Conservation (phyloP, 2,329 filamentous ascomycete species). For the Fonsecaea multimorphosa region DNA sequence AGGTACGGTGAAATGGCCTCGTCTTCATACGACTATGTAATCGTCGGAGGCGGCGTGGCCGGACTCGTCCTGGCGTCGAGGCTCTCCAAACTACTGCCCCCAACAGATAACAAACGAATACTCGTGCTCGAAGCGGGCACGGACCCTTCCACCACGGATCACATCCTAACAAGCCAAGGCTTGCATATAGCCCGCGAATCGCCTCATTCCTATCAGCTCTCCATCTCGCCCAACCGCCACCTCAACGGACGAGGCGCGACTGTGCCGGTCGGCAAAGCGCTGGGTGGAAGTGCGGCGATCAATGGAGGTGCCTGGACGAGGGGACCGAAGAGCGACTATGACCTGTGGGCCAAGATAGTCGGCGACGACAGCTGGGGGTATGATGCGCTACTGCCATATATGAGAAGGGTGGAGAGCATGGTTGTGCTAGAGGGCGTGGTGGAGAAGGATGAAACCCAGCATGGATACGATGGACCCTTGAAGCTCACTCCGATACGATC, state of each 20-base stretch:
- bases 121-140: slow-evolving; percentile 31
- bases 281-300: slow-evolving; percentile 51
- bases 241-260: slow-evolving; percentile 13
- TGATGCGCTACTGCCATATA: slow-evolving; percentile 55
- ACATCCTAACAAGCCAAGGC: slow-evolving; percentile 7
- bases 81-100: slow-evolving; percentile 24
- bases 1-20: not conserved
- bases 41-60: slow-evolving; percentile 32
- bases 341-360: slow-evolving; percentile 53
- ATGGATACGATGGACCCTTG: slow-evolving; percentile 24
- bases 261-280: slow-evolving; percentile 43
- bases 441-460: slow-evolving; percentile 22
- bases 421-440: not conserved
- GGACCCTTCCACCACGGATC: slow-evolving; percentile 18
- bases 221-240: slow-evolving; percentile 17
- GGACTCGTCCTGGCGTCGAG: slow-evolving; percentile 30
- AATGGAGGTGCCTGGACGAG: slow-evolving; percentile 53
- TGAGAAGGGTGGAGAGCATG: slow-evolving; percentile 49
- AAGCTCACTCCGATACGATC: slow-evolving; percentile 16
- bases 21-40: slow-evolving; percentile 32
- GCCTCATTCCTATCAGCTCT: slow-evolving; percentile 15
- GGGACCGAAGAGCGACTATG: slow-evolving; percentile 53
- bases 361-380: slow-evolving; percentile 56
- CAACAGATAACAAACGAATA: slow-evolving; percentile 15
- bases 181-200: slow-evolving; percentile 10